Evolutionary conservation across 2,329 filamentous ascomycete genomes (phyloP).

Genomic region (Hypomyces rosellus): DNA sequence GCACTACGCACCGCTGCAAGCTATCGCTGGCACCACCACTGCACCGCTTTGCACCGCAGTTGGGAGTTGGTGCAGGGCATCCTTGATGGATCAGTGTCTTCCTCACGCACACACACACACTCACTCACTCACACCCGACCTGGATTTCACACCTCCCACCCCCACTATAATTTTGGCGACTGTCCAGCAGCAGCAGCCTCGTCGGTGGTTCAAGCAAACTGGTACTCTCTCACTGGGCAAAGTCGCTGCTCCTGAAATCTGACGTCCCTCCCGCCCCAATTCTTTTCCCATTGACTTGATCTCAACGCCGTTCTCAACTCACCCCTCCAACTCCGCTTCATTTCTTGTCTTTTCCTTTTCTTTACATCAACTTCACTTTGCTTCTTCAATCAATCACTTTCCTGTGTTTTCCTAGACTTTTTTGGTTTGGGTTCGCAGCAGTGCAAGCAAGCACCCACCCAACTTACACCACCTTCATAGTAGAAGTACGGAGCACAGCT

Average conservation of each 20-base stretch:
- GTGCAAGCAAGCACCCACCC: too few relatives aligned
- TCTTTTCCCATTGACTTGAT: conserved; percentile 6
- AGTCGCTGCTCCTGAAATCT: conserved; percentile 22
- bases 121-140: conserved; percentile 6
- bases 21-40: neutral
- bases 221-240: conserved; percentile 13
- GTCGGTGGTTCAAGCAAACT: conserved; percentile 7
- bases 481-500: neutral
- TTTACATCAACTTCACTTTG: neutral
- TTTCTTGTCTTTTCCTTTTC: conserved; percentile 7
- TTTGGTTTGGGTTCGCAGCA: neutral
- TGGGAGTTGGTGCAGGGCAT: neutral
- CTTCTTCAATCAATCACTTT: conserved; percentile 2
- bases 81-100: neutral
- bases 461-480: too few relatives aligned
- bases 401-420: conserved; percentile 3
- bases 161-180: conserved; percentile 20
- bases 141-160: neutral
- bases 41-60: neutral
- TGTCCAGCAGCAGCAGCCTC: conserved; percentile 10
- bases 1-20: neutral
- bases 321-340: conserved; percentile 8
- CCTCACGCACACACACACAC: neutral
- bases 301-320: neutral
- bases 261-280: conserved; percentile 6